phyloP scores from a whole-genome alignment of 2,329 filamentous ascomycete species.

The Xylaria sp. region DNA sequence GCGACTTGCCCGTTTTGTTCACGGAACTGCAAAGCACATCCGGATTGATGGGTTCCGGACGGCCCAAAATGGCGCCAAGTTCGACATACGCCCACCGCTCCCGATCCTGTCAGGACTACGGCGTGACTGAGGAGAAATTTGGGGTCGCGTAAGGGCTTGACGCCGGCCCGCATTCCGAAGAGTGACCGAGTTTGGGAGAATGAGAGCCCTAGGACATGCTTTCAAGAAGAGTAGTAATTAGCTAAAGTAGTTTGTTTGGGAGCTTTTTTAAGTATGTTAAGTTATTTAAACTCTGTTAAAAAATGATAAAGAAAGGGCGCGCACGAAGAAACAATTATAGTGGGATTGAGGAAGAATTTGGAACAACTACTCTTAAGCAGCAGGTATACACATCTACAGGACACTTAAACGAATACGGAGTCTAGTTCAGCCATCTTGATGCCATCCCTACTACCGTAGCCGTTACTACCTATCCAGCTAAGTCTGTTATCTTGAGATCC shows the following conservation, averaged over 20 bases:
- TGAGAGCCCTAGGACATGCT: background rate
- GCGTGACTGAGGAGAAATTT: slow-evolving; percentile 4
- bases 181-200: background rate
- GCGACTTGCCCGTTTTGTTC: slow-evolving; percentile 41
- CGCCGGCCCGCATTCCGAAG: slow-evolving; percentile 35
- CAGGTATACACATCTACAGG: background rate
- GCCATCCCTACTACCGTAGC: background rate
- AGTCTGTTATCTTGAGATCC: background rate
- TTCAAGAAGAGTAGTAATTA: background rate
- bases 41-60: slow-evolving; percentile 33
- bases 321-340: too few relatives aligned
- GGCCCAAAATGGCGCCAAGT: slow-evolving; percentile 36
- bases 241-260: background rate
- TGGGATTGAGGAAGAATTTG: too few relatives aligned
- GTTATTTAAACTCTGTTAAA: too few relatives aligned
- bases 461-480: background rate
- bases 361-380: background rate
- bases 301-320: too few relatives aligned
- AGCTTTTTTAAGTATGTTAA: background rate
- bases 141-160: slow-evolving; percentile 14
- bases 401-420: background rate
- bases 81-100: slow-evolving; percentile 16
- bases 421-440: background rate
- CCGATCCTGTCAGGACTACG: slow-evolving; percentile 15
- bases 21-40: slow-evolving; percentile 30